Base-by-base conservation (phyloP, 179 eudicot genomes). In the Gypsophila paniculata region DNA sequence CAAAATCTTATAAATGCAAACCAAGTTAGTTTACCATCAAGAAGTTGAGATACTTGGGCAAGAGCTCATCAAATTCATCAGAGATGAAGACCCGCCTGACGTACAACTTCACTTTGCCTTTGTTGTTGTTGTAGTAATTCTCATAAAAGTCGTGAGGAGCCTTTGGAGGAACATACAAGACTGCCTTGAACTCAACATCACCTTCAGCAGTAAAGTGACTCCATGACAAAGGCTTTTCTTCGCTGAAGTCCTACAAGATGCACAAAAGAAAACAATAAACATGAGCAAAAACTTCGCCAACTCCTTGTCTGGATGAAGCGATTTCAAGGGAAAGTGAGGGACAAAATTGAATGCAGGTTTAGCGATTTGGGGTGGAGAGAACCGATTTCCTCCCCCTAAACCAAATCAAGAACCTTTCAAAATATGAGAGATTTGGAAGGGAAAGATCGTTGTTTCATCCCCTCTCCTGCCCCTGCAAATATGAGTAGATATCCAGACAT, bases 101-200 rank as follows among this genome's bases (percentile, higher is more conserved):
- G 53, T 86, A 93, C 51, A 93, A 77, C 88, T 89, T 93, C 82
- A 93, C 68, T 75, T 89, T 93, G 76, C 96, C 89, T 78, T 93
- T 89, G 76, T 93, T 86, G 34, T 29, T 29, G 77, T 91, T 93
- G 78, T 93, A 93, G 82, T 93, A 93, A 74, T 96, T 91, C 85
- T 93, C 98, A 55, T 93, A 93, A 79, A 91, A 74, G 85, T 94
- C 99, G 39, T 86, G 87, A 80, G 99, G 99, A 79, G 97, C 99
- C 82, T 86, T 91, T 2, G 97, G 91, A 75, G 99, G 99, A 63
- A 94, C 95, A 81, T 81, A 94, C 29, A 94, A 80, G 60, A 94
- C 92, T 68, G 99, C 94, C 85, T 91, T 94, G 85, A 94, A 94
- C 83, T 94, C 99, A 51, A 94, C 99, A 85, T 94, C 99, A 69